Evolutionary conservation across 768 basidiomycete species (phyloP), one percentile per base, ranked within the genome.

Genomic region (Suillus weaverae): DNA sequence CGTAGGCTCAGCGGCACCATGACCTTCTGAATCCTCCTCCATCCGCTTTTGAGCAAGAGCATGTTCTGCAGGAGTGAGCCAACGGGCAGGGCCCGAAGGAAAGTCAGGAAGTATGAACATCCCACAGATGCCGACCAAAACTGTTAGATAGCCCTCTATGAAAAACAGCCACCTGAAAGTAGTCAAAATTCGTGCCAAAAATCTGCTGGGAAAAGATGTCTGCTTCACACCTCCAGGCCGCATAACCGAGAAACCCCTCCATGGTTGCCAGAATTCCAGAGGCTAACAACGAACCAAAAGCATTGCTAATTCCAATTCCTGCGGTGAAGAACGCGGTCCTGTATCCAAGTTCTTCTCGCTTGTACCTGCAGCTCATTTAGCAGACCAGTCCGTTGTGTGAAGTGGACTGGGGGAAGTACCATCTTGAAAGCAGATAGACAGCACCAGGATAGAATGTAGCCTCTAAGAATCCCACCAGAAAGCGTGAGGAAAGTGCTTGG

Each of bases 211-310:
- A 60, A 61, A 63, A 39, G 56, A 33, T 33, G 20, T 33, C 62
- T 61, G 43, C 14, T 51, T 13, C 82, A 72, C 71, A 88, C 83
- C 87, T 78, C 91, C 91, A 94, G 0, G 89, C 89, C 3, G 87
- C 80, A 63, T 84, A 80, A 0, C 90, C 90, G n/a, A 86, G 76
- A 65, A 79, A 81, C 5, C 86, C 87, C 48, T 90, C 83, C 87
- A 92, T 89, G 16, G 78, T 77, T 63, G 82, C 80, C 16, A 93
- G 81, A 60, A 92, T 89, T 11, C 85, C 87, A 30, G 89, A 88
- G 5, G 90, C 90, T 57, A 94, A 84, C 26, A 92, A 77, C 0
- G 89, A 81, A 5, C 91, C 91, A 74, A 92, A 91, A 4, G 90
- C 90, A 80, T 92, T 94, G 54, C 85, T 86, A 62, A 91, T 85